These are phyloP conservation scores for Termitomyces titanicus DNA, from an alignment of 768 basidiomycete species.

Conservation along the genomic window DNA sequence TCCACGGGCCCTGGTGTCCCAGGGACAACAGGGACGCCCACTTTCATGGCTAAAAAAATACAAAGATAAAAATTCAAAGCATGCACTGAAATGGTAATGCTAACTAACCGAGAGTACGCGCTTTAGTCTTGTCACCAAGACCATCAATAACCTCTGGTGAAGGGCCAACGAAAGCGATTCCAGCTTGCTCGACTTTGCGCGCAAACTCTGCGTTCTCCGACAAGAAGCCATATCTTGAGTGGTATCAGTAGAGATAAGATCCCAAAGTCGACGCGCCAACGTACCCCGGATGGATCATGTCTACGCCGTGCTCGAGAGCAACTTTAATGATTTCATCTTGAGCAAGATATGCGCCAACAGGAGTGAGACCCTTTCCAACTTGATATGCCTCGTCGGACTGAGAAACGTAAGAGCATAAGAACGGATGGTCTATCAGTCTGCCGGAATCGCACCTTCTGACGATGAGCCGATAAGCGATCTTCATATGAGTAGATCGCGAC, in stretches of 20 bases:
- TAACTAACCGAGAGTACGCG: constrained; percentile 72
- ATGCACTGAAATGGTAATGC: not conserved
- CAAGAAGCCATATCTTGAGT: constrained; percentile 87
- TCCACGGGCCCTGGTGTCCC: constrained; percentile 95
- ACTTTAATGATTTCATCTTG: constrained; percentile 97
- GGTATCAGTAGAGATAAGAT: not conserved
- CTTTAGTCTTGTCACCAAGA: constrained; percentile 98
- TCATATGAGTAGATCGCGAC: constrained; percentile 98
- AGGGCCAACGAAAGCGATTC: constrained; percentile 95
- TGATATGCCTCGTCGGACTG: constrained; percentile 98
- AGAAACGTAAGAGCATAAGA: constrained; percentile 27
- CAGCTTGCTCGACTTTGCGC: constrained; percentile 96
- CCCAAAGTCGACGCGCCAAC: constrained; percentile 15
- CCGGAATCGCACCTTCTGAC: constrained; percentile 76
- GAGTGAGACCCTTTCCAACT: constrained; percentile 94
- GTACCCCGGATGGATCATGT: constrained; percentile 99
- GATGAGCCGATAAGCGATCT: constrained; percentile 94
- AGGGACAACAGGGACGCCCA: constrained; percentile 94
- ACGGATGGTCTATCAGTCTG: constrained; percentile 6
- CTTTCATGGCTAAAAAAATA: constrained; percentile 68
- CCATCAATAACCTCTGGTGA: constrained; percentile 95
- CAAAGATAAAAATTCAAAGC: constrained; percentile 2
- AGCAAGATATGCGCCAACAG: constrained; percentile 94
- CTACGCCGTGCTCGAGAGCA: constrained; percentile 97
- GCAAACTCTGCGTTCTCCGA: constrained; percentile 97